Evolutionary conservation across 768 basidiomycete genomes (phyloP), one percentile per base, ranked within the genome.

Genomic region (Polyporus arcularius): DNA sequence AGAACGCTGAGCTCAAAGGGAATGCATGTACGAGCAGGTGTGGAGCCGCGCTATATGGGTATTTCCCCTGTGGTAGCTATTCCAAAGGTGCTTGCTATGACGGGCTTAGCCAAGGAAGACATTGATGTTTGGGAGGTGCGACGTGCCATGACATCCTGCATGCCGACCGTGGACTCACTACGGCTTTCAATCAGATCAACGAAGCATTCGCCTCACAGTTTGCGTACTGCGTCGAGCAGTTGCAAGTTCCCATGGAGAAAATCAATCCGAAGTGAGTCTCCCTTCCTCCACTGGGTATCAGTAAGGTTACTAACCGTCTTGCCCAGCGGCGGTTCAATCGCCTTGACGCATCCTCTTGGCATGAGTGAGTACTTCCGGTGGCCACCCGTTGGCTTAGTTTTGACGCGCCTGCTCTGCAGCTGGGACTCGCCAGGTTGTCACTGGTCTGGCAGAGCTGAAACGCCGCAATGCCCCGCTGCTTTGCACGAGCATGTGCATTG

Each of bases 201-300:
- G 90, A 95, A 73, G 94, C 94, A 0, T 96, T 96, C 62, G 94
- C 93, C 0, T 94, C 92, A 1, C 94, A 96, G 70, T 96, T 93
- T 61, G 92, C 90, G n/a, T 90, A 94, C 75, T 95, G 92, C 54
- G 86, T 96, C 8, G 89, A 96, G 68, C 79, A 92, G 68, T 81
- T 96, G 28, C 78, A 80, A 30, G 80, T 96, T 47, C 85, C 88
- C 2, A 85, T 90, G 16, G 82, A 86, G 66, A 94, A 88, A 73
- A 88, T 95, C 67, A 97, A 97, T 70, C 86, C 91, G 50, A 87
- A 93, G 91, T 85, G 78, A 74, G 82, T 77, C 60, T 35, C n/a
- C 28, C 32, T 9, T 31, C 54, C 31, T 26, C 21, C 21, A 26
- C 1, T 26, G 2, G 21, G 21, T 1, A 26, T 26, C 21, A 2